Evolutionary conservation across 192 early-diverging fungal species (phyloP).

Genomic region (Backusella sp.): DNA sequence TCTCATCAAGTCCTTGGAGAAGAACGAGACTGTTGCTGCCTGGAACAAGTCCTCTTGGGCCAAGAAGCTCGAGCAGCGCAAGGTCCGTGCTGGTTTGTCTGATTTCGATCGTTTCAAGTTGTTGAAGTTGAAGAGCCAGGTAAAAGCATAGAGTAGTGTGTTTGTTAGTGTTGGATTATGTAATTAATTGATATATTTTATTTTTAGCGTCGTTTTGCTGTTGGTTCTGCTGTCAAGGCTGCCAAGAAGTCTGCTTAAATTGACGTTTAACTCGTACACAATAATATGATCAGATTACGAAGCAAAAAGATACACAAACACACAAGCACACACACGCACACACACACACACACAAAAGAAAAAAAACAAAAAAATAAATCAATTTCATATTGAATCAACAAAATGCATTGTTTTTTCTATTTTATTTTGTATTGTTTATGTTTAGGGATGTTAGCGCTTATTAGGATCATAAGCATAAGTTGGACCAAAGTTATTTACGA

Average conservation of each 20-base stretch:
- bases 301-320: background rate
- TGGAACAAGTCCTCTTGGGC: constrained; percentile 95
- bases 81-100: constrained; percentile 70
- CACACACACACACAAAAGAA: background rate
- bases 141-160: constrained; percentile 20
- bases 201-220: constrained; percentile 32
- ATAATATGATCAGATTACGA: background rate
- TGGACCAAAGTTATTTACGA: constrained; percentile 8
- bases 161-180: background rate
- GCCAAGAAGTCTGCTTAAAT: constrained; percentile 25
- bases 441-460: background rate
- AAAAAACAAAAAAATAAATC: background rate
- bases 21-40: constrained; percentile 74
- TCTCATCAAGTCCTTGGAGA: constrained; percentile 82
- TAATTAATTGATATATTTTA: background rate
- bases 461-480: background rate
- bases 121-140: constrained; percentile 89
- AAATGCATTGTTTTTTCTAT: background rate
- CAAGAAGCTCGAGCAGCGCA: constrained; percentile 90
- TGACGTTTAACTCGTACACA: background rate
- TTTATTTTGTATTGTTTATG: constrained; percentile 1
- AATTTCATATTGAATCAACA: background rate
- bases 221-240: constrained; percentile 26
- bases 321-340: background rate
- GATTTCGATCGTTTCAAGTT: constrained; percentile 99